Evolutionary conservation across 2,329 filamentous ascomycete genomes (phyloP).

Genomic region (Hypocrella siamensis): DNA sequence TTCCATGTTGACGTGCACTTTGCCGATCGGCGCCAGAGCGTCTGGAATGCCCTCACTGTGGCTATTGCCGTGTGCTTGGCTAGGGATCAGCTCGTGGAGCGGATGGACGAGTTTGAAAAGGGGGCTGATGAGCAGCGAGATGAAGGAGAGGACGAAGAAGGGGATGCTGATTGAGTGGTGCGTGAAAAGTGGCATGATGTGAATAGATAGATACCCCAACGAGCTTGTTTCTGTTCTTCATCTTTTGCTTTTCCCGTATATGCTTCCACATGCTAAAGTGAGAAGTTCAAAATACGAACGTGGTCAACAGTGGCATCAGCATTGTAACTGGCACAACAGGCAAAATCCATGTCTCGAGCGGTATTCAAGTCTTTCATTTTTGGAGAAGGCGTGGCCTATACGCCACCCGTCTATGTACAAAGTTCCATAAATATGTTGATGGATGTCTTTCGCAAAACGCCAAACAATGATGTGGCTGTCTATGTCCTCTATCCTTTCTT

Average conservation of each 20-base stretch:
- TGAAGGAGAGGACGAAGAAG: slow-evolving; percentile 20
- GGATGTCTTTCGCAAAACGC: slow-evolving; percentile 1
- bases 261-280: no score
- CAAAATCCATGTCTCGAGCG: no score
- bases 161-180: not conserved
- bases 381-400: not conserved
- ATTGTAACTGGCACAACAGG: no score
- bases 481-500: not conserved
- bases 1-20: slow-evolving; percentile 27
- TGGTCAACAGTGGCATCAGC: no score
- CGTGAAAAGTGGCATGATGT: no score
- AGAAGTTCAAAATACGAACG: no score
- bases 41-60: slow-evolving; percentile 28
- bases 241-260: not conserved
- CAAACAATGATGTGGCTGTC: slow-evolving; percentile 2
- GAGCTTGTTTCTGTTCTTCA: not conserved
- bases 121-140: slow-evolving; percentile 14
- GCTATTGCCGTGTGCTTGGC: slow-evolving; percentile 23
- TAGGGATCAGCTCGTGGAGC: slow-evolving; percentile 20
- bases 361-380: not conserved
- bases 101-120: slow-evolving; percentile 19
- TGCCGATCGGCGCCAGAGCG: slow-evolving; percentile 20
- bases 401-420: not conserved
- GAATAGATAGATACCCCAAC: no score
- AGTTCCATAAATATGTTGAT: not conserved